phyloP scores from a whole-genome alignment of 345 rosid species.

The Jatropha curcas region DNA sequence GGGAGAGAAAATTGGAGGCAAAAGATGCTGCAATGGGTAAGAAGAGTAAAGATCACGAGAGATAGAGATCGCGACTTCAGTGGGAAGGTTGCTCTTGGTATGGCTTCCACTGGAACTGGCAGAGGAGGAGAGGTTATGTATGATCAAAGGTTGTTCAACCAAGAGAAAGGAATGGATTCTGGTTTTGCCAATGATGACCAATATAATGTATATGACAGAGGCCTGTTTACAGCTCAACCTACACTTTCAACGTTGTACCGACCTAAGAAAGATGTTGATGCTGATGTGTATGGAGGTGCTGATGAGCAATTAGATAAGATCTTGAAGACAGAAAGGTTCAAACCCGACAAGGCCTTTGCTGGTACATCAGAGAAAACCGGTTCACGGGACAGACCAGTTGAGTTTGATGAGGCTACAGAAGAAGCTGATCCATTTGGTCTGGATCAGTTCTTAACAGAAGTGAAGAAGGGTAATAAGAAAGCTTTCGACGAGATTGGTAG shows the following conservation, averaged over 20 bases:
- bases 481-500: constrained; percentile 72
- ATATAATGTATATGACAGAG: constrained; percentile 89
- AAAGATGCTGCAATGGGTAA: constrained; percentile 94
- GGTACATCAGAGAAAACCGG: constrained; percentile 22
- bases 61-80: constrained; percentile 93
- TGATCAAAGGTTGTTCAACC: constrained; percentile 89
- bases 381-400: constrained; percentile 79
- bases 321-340: constrained; percentile 82
- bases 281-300: constrained; percentile 79
- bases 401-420: constrained; percentile 81
- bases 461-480: constrained; percentile 83
- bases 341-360: constrained; percentile 36
- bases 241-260: constrained; percentile 84
- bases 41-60: constrained; percentile 72
- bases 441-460: constrained; percentile 77
- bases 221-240: constrained; percentile 81
- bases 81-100: constrained; percentile 93
- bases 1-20: constrained; percentile 51
- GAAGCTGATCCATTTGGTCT: constrained; percentile 95
- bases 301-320: constrained; percentile 84
- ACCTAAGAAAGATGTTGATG: constrained; percentile 81
- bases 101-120: constrained; percentile 80
- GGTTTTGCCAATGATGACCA: constrained; percentile 94
- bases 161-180: constrained; percentile 97
- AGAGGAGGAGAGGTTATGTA: constrained; percentile 94